Conservation (phyloP, 805 yeast species). For the Saccharomycopsis oosterbeekiorum region DNA sequence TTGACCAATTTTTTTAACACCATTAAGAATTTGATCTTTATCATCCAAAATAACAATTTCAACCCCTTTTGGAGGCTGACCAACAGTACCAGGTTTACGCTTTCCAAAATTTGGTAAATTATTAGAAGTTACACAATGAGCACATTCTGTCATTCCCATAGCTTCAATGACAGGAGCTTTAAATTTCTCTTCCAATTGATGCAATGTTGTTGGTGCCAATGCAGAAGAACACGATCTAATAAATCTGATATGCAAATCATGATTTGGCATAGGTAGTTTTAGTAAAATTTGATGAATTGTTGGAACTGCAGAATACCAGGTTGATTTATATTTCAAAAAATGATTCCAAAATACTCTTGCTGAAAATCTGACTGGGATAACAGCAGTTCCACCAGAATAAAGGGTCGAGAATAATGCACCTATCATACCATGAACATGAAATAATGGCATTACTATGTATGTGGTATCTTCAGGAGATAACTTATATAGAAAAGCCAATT, state of each 20-base stretch:
- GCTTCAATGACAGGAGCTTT: slow-evolving; percentile 67
- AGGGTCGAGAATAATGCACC: slow-evolving; percentile 57
- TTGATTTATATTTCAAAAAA: slow-evolving; percentile 39
- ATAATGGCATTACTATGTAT: slow-evolving; percentile 65
- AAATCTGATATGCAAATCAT: slow-evolving; percentile 47
- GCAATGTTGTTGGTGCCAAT: slow-evolving; percentile 56
- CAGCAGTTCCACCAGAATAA: slow-evolving; percentile 47
- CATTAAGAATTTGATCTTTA: slow-evolving; percentile 35
- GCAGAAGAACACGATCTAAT: slow-evolving; percentile 67
- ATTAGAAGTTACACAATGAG: slow-evolving; percentile 75
- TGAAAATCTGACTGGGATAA: slow-evolving; percentile 54
- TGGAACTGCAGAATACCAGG: slow-evolving; percentile 73
- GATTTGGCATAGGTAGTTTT: slow-evolving; percentile 37
- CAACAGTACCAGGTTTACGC: slow-evolving; percentile 64
- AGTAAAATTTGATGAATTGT: slow-evolving; percentile 62
- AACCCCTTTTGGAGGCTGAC: slow-evolving; percentile 59
- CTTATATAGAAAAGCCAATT: slow-evolving; percentile 50
- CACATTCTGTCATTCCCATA: slow-evolving; percentile 73
- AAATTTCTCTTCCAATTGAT: slow-evolving; percentile 44
- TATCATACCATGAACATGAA: slow-evolving; percentile 68
- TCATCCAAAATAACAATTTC: slow-evolving; percentile 45
- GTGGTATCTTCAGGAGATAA: slow-evolving; percentile 40
- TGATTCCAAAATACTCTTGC: slow-evolving; percentile 55
- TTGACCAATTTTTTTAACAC: slow-evolving; percentile 54
- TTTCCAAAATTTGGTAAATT: slow-evolving; percentile 48